Percentiles rank a stretch among this genome's conserved stretches.
Evolutionary conservation across 768 basidiomycete genomes (phyloP).

Genomic region (Lentinula lateritia): DNA sequence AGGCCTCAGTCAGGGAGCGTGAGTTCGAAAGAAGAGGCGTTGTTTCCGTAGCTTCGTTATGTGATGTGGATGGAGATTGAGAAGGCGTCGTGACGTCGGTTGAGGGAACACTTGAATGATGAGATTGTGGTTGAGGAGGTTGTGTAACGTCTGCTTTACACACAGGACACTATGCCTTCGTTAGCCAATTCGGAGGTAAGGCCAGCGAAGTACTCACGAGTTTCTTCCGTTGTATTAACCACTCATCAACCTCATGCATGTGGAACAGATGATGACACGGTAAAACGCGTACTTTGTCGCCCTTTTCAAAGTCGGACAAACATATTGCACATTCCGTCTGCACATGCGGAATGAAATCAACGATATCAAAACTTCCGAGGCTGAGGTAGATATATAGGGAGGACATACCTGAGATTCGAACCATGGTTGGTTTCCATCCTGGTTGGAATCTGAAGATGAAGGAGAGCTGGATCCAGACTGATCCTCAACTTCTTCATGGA

Average conservation of each 20-base stretch:
- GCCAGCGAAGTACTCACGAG: slow-evolving; percentile 48
- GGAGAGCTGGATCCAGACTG: slow-evolving; percentile 20
- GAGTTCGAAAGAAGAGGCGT: slow-evolving; percentile 8
- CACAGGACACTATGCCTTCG: slow-evolving; percentile 67
- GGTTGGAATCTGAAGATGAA: slow-evolving; percentile 30
- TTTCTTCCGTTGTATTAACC: slow-evolving; percentile 91
- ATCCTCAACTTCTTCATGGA: slow-evolving; percentile 15
- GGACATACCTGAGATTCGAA: slow-evolving; percentile 43
- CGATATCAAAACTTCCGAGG: not conserved
- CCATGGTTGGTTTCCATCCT: slow-evolving; percentile 48
- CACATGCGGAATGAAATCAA: not conserved
- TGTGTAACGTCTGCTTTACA: slow-evolving; percentile 92
- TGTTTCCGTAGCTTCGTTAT: slow-evolving; percentile 1
- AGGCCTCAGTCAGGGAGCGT: not conserved
- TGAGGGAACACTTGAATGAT: not conserved
- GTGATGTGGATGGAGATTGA: not conserved
- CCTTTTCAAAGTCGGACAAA: slow-evolving; percentile 77
- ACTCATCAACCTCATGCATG: slow-evolving; percentile 83
- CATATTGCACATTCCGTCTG: slow-evolving; percentile 94
- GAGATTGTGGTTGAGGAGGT: slow-evolving; percentile 20
- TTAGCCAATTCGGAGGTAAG: slow-evolving; percentile 9
- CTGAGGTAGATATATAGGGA: not conserved
- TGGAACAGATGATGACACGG: slow-evolving; percentile 97
- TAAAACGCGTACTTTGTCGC: slow-evolving; percentile 85
- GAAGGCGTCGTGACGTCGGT: not conserved